These are phyloP conservation scores for Magnaporthiopsis incrustans DNA, from an alignment of 2,329 filamentous ascomycete genomes.

Conservation along the genomic window DNA sequence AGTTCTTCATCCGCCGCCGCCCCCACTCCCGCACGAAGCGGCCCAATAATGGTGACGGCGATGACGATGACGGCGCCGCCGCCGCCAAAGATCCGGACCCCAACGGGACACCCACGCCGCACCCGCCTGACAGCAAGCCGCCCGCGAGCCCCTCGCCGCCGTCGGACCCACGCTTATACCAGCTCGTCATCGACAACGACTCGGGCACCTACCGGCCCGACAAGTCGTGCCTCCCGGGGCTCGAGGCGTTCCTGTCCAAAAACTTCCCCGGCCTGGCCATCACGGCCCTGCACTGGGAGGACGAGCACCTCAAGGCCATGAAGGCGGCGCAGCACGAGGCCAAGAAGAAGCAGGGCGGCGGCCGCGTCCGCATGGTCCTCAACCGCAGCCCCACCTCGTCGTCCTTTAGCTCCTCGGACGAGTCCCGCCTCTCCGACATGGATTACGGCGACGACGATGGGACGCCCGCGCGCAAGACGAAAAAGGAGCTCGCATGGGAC, in stretches of 20 bases:
- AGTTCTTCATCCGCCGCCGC: conserved; percentile 71
- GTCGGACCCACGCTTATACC: conserved; percentile 53
- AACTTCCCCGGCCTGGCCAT: conserved; percentile 75
- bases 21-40: no score
- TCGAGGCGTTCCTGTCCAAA: conserved; percentile 60
- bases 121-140: conserved; percentile 33
- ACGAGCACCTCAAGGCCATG: conserved; percentile 62
- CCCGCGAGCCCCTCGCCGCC: conserved; percentile 36
- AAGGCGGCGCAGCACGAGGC: conserved; percentile 67
- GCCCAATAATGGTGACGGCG: no score
- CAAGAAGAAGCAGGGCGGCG: conserved; percentile 57
- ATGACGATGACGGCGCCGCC: conserved; percentile 32
- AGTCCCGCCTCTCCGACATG: conserved; percentile 42
- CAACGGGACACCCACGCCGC: conserved; percentile 16
- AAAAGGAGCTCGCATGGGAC: conserved; percentile 43
- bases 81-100: no score
- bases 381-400: conserved; percentile 43
- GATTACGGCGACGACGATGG: conserved; percentile 22
- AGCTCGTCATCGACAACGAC: conserved; percentile 91
- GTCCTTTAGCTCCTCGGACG: conserved; percentile 43
- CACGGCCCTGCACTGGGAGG: conserved; percentile 69
- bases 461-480: conserved; percentile 27
- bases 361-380: conserved; percentile 44
- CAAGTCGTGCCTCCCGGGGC: conserved; percentile 60
- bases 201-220: conserved; percentile 89